Conservation (phyloP, 2,329 filamentous ascomycete genomes). For the Sporothrix curviconia region DNA sequence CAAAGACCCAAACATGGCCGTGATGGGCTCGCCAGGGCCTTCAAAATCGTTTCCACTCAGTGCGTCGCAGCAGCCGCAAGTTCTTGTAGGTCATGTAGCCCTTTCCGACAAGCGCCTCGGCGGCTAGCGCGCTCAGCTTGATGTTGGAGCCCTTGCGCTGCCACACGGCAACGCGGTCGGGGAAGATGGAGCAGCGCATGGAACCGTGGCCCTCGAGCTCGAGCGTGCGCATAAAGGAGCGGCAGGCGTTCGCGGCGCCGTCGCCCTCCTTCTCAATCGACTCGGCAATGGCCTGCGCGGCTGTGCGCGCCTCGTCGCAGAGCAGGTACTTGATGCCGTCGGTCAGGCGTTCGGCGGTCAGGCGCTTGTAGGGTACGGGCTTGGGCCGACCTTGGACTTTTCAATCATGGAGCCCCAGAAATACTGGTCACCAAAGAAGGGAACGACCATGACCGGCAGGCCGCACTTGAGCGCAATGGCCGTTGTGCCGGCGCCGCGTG, state of each 20-base stretch:
- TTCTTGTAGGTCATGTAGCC: conserved; percentile 58
- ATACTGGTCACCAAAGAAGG: conserved; percentile 73
- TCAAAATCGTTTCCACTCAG: conserved; percentile 74
- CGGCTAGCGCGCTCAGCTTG: conserved; percentile 56
- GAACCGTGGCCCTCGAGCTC: conserved; percentile 43
- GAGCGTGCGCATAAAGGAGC: conserved; percentile 57
- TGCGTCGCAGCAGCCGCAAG: conserved; percentile 57
- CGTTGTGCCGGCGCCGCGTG: conserved; percentile 72
- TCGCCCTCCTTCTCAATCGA: conserved; percentile 59
- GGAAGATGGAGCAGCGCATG: conserved; percentile 61
- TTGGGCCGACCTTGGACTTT: conserved; percentile 57
- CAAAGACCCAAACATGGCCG: conserved; percentile 56
- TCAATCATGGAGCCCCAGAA: conserved; percentile 71
- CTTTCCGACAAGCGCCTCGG: conserved; percentile 55
- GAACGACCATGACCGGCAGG: conserved; percentile 68
- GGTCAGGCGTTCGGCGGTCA: conserved; percentile 57
- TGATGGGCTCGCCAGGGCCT: conserved; percentile 66
- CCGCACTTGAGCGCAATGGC: conserved; percentile 67
- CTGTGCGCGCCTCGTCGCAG: conserved; percentile 51
- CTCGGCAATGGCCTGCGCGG: conserved; percentile 52
- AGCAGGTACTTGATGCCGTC: conserved; percentile 66
- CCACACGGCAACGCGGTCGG: conserved; percentile 60
- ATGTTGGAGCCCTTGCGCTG: conserved; percentile 54
- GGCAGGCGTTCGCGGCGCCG: conserved; percentile 63
- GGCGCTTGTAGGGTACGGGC: conserved; percentile 61